phyloP scores from a whole-genome alignment of 2,329 filamentous ascomycete species.

The Elsinoe perseae region DNA sequence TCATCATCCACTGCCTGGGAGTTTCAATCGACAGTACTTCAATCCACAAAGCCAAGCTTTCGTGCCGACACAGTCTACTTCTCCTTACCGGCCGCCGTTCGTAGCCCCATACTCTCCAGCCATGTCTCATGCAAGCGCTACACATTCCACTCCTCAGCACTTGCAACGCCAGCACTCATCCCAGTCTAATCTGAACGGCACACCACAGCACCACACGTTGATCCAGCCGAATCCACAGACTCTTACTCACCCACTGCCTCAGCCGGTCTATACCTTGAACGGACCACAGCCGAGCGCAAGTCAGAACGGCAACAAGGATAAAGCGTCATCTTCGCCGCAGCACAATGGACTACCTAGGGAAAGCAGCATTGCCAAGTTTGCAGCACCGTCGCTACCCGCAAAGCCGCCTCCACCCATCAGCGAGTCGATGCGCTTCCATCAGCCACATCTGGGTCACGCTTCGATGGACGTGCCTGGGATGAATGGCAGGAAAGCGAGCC shows the following conservation, averaged over 20 bases:
- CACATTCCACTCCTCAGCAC: conserved; percentile 18
- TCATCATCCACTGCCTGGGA: conserved; percentile 77
- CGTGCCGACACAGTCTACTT: conserved; percentile 48
- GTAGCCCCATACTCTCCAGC: conserved; percentile 10
- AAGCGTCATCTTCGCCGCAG: conserved; percentile 4
- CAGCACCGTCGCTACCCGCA: conserved; percentile 46
- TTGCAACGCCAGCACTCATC: conserved; percentile 29
- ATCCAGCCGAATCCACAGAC: conserved; percentile 22
- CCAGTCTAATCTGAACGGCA: conserved; percentile 26
- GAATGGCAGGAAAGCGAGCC: conserved; percentile 4
- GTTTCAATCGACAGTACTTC: conserved; percentile 76
- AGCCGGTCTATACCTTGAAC: conserved; percentile 31
- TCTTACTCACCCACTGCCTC: conserved; percentile 32
- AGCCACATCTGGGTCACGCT: background rate
- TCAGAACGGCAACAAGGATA: conserved; percentile 2
- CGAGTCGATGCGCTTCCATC: conserved; percentile 19
- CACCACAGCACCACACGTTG: conserved; percentile 16
- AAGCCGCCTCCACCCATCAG: conserved; percentile 45
- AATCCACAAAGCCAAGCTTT: conserved; percentile 94
- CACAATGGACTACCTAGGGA: conserved; percentile 21
- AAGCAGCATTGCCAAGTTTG: conserved; percentile 50
- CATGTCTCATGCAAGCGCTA: conserved; percentile 10
- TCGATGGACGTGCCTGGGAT: background rate
- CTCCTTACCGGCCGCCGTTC: conserved; percentile 2
- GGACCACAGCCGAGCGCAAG: conserved; percentile 24